Evolutionary conservation across 768 basidiomycete genomes (phyloP).

Genomic region (Lenzites betulinus): DNA sequence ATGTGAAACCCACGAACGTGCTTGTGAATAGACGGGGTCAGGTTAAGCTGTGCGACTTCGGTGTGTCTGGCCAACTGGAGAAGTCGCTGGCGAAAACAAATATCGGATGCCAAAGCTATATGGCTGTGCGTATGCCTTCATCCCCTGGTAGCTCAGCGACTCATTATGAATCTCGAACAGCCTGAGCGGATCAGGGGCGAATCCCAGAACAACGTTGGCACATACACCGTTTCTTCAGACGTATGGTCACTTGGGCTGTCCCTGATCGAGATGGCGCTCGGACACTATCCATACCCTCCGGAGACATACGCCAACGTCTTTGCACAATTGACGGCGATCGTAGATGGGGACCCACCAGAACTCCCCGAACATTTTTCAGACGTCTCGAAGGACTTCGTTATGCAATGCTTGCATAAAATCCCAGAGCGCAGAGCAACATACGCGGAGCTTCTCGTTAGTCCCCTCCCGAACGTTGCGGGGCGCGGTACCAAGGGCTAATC

Average conservation of each 20-base stretch:
- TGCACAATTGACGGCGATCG: constrained; percentile 95
- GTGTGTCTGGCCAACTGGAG: constrained; percentile 97
- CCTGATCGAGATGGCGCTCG: constrained; percentile 90
- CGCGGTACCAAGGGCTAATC: not conserved
- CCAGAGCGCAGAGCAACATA: constrained; percentile 83
- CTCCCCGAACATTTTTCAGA: constrained; percentile 73
- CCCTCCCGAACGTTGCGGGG: not conserved
- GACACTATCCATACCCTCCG: constrained; percentile 93
- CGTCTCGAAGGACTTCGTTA: constrained; percentile 81
- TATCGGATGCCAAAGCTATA: constrained; percentile 98
- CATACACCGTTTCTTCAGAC: constrained; percentile 96
- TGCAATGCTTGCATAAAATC: constrained; percentile 77
- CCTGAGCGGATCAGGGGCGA: constrained; percentile 97
- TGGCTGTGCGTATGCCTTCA: constrained; percentile 73
- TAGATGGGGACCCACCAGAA: constrained; percentile 89
- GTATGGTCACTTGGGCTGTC: constrained; percentile 97
- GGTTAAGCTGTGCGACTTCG: constrained; percentile 97
- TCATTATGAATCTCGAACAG: constrained; percentile 39
- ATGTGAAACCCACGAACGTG: constrained; percentile 94
- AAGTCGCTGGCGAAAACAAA: constrained; percentile 97
- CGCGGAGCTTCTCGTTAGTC: constrained; percentile 70
- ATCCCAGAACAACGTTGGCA: constrained; percentile 79
- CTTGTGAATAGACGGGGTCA: constrained; percentile 87
- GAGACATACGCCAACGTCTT: constrained; percentile 98
- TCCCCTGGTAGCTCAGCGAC: not conserved